Base-by-base conservation (phyloP, 2,329 filamentous ascomycete genomes). In the Apiospora phragmitis region DNA sequence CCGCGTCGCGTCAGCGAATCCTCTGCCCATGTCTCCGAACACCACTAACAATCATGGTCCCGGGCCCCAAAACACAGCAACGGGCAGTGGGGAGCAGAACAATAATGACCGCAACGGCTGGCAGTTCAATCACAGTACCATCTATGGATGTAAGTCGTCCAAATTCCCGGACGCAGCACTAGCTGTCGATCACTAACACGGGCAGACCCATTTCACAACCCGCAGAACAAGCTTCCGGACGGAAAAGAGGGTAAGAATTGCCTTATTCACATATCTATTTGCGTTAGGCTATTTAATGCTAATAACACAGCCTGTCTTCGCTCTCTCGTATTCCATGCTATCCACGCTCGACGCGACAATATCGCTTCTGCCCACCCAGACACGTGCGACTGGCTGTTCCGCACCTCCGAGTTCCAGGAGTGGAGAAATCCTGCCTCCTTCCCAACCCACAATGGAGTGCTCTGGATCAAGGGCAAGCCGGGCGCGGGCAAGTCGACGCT, bases 381-480 rank as follows among this genome's bases (percentile, higher is more conserved):
- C 16, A 78, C 75, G 2, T 77, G 74, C 67, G 68, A 73, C 14
- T 78, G 76, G 76, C 62, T 77, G 1, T 74, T 77, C 41, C 18
- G 68, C 26, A 73, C 71, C 4, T 9, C 51, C 4, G 55, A 74
- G 24, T 78, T 74, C 68, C 14, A n/a, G 18, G 2, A 72, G 26
- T 78, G 76, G 76, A 68, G 55, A n/a, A 2, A 71, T n/a, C 69
- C 69, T 21, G 9, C 18, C 11, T 1, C 72, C 16, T 41, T 72
- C 14, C 24, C 51, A 59, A 43, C 67, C 9, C 67, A 76, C 70
- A 72, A 75, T n/a, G 74, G 75, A 35, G 68, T 78, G 4, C 72
- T 78, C 18, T 79, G 75, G 77, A 75, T 79, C 12, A 77, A 77
- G 62, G 77, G 77, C 5, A 79, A 79, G 45, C 75, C 77, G 11